These are phyloP conservation scores for carrot (Daucus carota) DNA, from an alignment of 129 eudicot species.

Conservation along the genomic window DH1_v3.0 NC_030385.2:36415001-36415500, in stretches of 20 bases:
- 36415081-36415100: conserved; percentile 7
- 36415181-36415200: neutral
- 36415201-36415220: neutral
- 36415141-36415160: neutral
- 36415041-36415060: conserved; percentile 93
- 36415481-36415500: neutral
- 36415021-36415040: conserved; percentile 89
- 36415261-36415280: neutral
- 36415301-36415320: too few species aligned
- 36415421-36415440: too few species aligned
- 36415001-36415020: conserved; percentile 68
- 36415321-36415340: too few species aligned
- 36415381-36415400: too few species aligned
- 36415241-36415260: neutral
- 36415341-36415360: too few species aligned
- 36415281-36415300: neutral
- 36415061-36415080: conserved; percentile 18
- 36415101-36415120: conserved; percentile 13
- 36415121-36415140: conserved; percentile 2
- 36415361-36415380: too few species aligned
- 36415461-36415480: too few species aligned
- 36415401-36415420: too few species aligned
- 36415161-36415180: neutral
- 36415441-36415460: too few species aligned
- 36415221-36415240: neutral